Evolutionary conservation across 208 protist genomes (phyloP), one percentile per base, ranked within the genome.

Genomic region (Trypanosoma avium): DNA sequence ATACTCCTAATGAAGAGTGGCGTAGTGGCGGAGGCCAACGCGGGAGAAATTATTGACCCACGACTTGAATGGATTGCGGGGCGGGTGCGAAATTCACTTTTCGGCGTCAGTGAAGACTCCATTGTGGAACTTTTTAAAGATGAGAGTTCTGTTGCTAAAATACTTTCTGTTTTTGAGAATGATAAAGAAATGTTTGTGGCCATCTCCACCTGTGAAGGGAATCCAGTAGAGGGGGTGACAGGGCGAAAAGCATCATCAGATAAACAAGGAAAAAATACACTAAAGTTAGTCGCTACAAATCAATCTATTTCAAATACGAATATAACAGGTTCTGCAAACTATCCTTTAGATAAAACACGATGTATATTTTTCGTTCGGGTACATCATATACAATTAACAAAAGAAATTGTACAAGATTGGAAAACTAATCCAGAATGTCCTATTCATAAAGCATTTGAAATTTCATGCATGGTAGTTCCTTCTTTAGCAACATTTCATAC

Each of bases 361-460:
- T 96, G 90, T 59, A 45, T 96, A 36, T 96, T 90, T 58, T 93
- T 94, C 63, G 70, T 79, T 19, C 83, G 88, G 12, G 61, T 84
- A 12, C 77, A 85, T 33, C 69, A 77, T 72, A 68, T 65, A 48
- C 55, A 75, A 47, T 79, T 96, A 65, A 79, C 84, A 1, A 73
- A 70, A 1, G 85, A 89, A 40, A 49, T 56, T 2, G 86, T 84
- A 10, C 61, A 75, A 30, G 73, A 84, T 65, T 96, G 87, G 86
- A 62, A 57, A 19, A 84, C 49, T 17, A 80, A 91, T 58, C 73
- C 77, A 2, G 10, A 54, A 17, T 84, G 70, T 59, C 70, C 77
- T n/a, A 69, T 96, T 22, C 81, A 96, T 58, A 73, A 54, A 12
- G 82, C 81, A 21, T 96, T 93, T 70, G 90, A 96, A 68, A 38